Base-by-base conservation (phyloP, 208 protist species). In the Acanthamoeba lenticulata region DNA sequence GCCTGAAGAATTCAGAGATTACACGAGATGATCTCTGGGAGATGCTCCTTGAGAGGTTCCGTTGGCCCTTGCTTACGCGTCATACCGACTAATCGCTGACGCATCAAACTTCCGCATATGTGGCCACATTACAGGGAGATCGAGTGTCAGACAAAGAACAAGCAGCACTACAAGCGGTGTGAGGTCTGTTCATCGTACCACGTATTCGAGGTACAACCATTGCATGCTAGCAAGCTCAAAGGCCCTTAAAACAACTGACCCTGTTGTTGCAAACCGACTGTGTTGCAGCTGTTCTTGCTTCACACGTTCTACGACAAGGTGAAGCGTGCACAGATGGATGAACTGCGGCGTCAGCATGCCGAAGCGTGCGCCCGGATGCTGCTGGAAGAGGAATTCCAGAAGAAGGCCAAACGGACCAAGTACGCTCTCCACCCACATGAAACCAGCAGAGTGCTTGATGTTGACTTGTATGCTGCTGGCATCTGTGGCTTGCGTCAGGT, bases 161-260 rank as follows among this genome's bases (percentile, higher is more conserved):
- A 49, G 47, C 29, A 88, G 77, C 85, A 91, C 55, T 91, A 91
- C 57, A 72, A 19, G 19, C 34, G 44, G 38, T 91, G 85, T 32
- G 49, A 91, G 32, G 32, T 91, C 19, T 91, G 85, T 32, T 72
- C 52, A 0, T 52, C 38, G n/a, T 91, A 91, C 36, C 85, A 91
- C 57, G 85, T 91, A 6, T 91, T 91, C 42, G 85, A 91, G 85
- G 85, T 91, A 91, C 77, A n/a, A 38, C 40, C 27, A 52, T 74
- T 74, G 5, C n/a, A 15, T 74, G 5, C 32, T 74, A 17, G 13
- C 9, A 52, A 5, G 5, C 45, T 52, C 9, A 52, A 52, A 5
- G 5, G 45, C 45, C 45, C 45, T 15, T 17, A 5, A 52, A 17
- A 52, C 15, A 52, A 17, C 9, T 52, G 45, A 15, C 45, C 45